Evolutionary conservation across 2,329 filamentous ascomycete genomes (phyloP).

Genomic region (Hymenoscyphus occultus): DNA sequence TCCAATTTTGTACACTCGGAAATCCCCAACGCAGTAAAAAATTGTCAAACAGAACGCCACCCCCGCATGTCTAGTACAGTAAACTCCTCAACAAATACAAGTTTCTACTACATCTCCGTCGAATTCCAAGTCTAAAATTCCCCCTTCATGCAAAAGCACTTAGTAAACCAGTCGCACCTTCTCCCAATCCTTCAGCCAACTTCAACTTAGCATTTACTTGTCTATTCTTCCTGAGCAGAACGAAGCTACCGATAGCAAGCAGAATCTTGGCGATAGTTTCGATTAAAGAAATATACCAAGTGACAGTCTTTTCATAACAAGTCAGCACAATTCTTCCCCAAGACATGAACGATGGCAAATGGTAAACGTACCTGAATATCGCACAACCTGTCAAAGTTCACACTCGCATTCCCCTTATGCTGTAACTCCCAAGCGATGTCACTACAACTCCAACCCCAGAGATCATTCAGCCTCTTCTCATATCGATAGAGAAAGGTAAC

Average conservation of each 20-base stretch:
- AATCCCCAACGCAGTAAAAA: background rate
- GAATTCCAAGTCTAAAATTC: background rate
- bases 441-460: slow-evolving; percentile 13
- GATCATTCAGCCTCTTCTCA: slow-evolving; percentile 8
- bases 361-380: slow-evolving; percentile 7
- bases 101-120: background rate
- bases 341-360: too few relatives aligned
- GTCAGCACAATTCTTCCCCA: background rate
- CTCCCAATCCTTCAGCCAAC: slow-evolving; percentile 5
- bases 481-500: slow-evolving; percentile 10
- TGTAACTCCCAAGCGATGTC: slow-evolving; percentile 1
- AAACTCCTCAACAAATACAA: background rate
- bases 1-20: background rate
- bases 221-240: slow-evolving; percentile 9
- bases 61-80: background rate
- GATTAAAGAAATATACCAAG: slow-evolving; percentile 11
- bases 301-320: background rate
- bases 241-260: slow-evolving; percentile 5
- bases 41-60: background rate
- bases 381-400: slow-evolving; percentile 10
- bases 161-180: slow-evolving; percentile 8
- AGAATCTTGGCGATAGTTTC: slow-evolving; percentile 12
- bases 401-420: slow-evolving; percentile 4
- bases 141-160: slow-evolving; percentile 5
- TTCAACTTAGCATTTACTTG: slow-evolving; percentile 3